Percentiles rank a stretch among this genome's conserved stretches.
These are phyloP conservation scores for Aspergillus asperescens DNA, from an alignment of 495 filamentous ascomycete genomes.

Conservation along the genomic window DNA sequence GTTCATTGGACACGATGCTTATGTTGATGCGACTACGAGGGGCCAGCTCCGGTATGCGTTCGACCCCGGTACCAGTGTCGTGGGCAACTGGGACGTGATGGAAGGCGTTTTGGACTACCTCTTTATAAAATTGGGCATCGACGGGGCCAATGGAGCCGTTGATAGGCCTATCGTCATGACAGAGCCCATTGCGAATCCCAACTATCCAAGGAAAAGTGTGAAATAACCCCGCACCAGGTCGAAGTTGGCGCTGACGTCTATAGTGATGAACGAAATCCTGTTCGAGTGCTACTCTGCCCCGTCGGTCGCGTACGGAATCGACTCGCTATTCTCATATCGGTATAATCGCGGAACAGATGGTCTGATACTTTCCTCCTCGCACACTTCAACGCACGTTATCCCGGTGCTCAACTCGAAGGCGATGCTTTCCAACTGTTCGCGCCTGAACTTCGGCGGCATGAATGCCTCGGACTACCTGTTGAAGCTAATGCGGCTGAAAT, in stretches of 20 bases:
- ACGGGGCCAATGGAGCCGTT: constrained; percentile 64
- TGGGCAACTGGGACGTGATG: constrained; percentile 96
- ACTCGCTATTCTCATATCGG: constrained; percentile 89
- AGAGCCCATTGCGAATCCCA: constrained; percentile 84
- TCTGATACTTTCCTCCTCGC: constrained; percentile 83
- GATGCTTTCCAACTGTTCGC: constrained; percentile 72
- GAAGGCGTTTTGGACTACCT: constrained; percentile 88
- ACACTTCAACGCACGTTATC: constrained; percentile 93
- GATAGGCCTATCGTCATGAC: constrained; percentile 92
- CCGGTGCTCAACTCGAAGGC: constrained; percentile 83
- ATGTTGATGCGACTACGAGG: constrained; percentile 84
- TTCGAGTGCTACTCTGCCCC: constrained; percentile 93
- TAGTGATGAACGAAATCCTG: constrained; percentile 94
- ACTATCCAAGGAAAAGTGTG: constrained; percentile 80
- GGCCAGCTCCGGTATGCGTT: constrained; percentile 89
- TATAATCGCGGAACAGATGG: constrained; percentile 87
- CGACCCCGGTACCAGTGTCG: constrained; percentile 80
- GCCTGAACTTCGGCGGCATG: constrained; percentile 91
- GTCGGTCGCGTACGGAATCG: constrained; percentile 85
- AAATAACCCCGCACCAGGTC: not conserved
- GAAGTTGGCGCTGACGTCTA: constrained; percentile 14
- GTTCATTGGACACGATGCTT: constrained; percentile 87
- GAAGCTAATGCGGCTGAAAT: constrained; percentile 88
- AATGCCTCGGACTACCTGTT: constrained; percentile 84
- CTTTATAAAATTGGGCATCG: constrained; percentile 86